Base-by-base conservation (phyloP, 1,284 basidiomycete species). In the Leucoagaricus sp. region DNA sequence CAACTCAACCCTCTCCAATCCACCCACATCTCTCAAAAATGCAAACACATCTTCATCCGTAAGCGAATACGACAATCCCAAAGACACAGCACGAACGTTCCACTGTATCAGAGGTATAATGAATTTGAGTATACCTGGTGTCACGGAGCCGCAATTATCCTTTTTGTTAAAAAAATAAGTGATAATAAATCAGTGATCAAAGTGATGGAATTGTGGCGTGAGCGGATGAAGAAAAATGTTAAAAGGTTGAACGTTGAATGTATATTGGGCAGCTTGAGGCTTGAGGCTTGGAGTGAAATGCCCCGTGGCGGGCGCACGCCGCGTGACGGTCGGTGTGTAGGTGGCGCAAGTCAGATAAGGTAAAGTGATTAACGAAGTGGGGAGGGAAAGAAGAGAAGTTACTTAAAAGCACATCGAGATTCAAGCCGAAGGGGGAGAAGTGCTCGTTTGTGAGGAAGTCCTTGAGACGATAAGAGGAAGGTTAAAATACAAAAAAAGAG, bases 121-220 rank as follows among this genome's bases (percentile, higher is more conserved):
- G 0, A 73, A 72, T 15, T 69, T 75, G 3, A 84, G 67, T 2
- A 83, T 77, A 1, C 81, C 81, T 4, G 82, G 82, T 0, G 82
- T 83, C n/a, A 84, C 69, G 3, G 82, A 84, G 3, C 82, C 82
- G 62, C 82, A 84, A 55, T 82, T 79, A 38, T 72, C 72, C 82
- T 84, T 51, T 7, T 6, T 4, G 28, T 29, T 45, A 41, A 21
- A 57, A 12, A 15, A 45, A n/a, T n/a, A n/a, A n/a, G n/a, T n/a
- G n/a, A n/a, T n/a, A n/a, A n/a, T n/a, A n/a, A n/a, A n/a, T n/a
- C n/a, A n/a, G n/a, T 28, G 6, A 13, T 12, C 19, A 42, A 21
- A 15, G 5, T 19, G 3, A 17, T 9, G 7, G 41, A 25, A 8
- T 48, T 25, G 29, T 28, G 19, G 19, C 33, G 29, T 10, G 23